A percentile compares a stretch with the other conserved stretches of the same genome.
Conservation (phyloP, 140 eudicot species). For the Bidens hawaiensis region DNA sequence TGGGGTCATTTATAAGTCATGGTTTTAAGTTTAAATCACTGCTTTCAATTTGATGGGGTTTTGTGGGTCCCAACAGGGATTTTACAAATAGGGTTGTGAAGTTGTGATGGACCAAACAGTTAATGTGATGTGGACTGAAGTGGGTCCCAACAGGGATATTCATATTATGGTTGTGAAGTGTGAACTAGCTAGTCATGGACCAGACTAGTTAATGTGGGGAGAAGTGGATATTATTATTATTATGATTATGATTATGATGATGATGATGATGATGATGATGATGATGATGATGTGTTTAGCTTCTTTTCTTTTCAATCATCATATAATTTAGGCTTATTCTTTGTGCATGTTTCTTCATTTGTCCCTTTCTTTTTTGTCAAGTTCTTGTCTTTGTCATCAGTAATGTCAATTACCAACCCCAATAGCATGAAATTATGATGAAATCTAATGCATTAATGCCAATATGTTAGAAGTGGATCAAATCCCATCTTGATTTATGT, state of each 20-base stretch:
- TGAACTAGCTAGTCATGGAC: too few relatives aligned
- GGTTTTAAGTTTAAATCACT: slow-evolving; percentile 18
- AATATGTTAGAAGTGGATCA: too few relatives aligned
- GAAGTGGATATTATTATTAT: slow-evolving; percentile 14
- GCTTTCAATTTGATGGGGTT: slow-evolving; percentile 7
- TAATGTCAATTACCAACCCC: too few relatives aligned
- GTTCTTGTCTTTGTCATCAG: slow-evolving; percentile 18
- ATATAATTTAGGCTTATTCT: slow-evolving; percentile 15
- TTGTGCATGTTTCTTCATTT: slow-evolving; percentile 24
- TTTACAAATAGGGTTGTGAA: slow-evolving; percentile 9
- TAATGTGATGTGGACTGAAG: slow-evolving; percentile 20
- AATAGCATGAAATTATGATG: too few relatives aligned
- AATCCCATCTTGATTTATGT: too few relatives aligned
- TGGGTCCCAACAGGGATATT: too few relatives aligned
- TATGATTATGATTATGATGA: too few relatives aligned
- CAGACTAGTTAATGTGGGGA: slow-evolving; percentile 37
- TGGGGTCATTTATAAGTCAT: slow-evolving; percentile 18
- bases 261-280: too few relatives aligned
- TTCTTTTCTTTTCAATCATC: slow-evolving; percentile 18
- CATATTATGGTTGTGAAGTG: too few relatives aligned
- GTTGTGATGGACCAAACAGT: not conserved
- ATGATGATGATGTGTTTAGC: slow-evolving; percentile 23
- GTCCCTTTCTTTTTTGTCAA: slow-evolving; percentile 22
- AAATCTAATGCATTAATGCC: too few relatives aligned
- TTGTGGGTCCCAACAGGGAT: slow-evolving; percentile 21